phyloP scores from a whole-genome alignment of 2,329 filamentous ascomycete species.

The Orbilia javanica region DNA sequence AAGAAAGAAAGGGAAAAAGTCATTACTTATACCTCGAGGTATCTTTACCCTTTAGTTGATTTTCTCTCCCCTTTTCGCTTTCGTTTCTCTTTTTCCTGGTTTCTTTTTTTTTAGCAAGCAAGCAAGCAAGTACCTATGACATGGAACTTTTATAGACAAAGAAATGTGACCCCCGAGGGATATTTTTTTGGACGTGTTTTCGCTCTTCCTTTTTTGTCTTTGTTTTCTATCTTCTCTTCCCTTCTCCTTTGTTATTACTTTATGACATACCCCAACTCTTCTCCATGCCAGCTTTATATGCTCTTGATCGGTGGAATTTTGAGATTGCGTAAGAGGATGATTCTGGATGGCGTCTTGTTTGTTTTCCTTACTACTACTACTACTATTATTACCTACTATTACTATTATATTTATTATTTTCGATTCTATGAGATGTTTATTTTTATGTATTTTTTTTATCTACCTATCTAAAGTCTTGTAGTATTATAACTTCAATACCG shows the following conservation, averaged over 20 bases:
- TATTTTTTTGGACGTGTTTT: constrained; percentile 18
- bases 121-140: neutral
- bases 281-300: neutral
- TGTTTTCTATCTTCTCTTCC: neutral
- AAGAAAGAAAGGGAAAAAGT: neutral
- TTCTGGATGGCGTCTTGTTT: constrained; percentile 24
- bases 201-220: neutral
- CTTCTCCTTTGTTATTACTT: neutral
- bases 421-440: neutral
- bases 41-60: neutral
- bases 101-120: constrained; percentile 10
- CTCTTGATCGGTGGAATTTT: constrained; percentile 5
- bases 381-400: no score
- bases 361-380: neutral
- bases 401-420: no score
- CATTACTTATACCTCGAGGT: neutral
- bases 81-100: neutral
- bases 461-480: neutral
- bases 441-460: neutral
- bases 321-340: constrained; percentile 8
- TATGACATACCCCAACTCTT: neutral
- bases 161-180: constrained; percentile 17
- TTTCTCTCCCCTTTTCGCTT: neutral
- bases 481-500: neutral
- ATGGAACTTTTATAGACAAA: constrained; percentile 33